Evolutionary conservation across 345 rosid species (phyloP).

Genomic region (Populus davidiana): DNA sequence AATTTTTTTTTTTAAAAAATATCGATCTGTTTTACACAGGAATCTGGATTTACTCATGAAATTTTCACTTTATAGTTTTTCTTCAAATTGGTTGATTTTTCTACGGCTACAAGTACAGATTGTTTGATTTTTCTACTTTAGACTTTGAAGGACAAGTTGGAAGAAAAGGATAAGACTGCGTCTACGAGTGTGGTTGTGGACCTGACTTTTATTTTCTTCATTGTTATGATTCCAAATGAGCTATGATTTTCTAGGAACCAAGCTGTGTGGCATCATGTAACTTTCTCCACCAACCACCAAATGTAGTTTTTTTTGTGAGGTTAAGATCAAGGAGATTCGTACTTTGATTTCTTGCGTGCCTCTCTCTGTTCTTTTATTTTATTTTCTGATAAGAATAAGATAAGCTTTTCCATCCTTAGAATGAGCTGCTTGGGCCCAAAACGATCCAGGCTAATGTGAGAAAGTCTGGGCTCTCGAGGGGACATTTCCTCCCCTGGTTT

Average conservation of each 20-base stretch:
- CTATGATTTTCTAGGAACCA: conserved; percentile 25
- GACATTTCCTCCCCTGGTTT: too few species aligned
- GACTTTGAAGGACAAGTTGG: conserved; percentile 6
- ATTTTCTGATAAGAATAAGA: background rate
- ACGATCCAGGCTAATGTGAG: too few species aligned
- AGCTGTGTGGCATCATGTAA: background rate
- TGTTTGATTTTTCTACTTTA: background rate
- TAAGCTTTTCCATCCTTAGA: background rate
- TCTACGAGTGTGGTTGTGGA: conserved; percentile 24
- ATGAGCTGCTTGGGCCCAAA: too few species aligned
- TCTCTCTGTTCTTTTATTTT: too few species aligned
- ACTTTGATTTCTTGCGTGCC: background rate
- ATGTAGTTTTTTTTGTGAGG: background rate
- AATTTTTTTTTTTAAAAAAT: too few species aligned
- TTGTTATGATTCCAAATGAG: conserved; percentile 17
- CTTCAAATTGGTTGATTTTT: too few species aligned
- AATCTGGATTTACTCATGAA: too few species aligned
- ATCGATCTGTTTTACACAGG: too few species aligned
- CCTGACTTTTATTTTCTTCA: conserved; percentile 27
- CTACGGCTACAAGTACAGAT: background rate
- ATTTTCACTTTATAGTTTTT: too few species aligned
- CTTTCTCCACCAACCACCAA: background rate
- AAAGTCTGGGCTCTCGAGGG: too few species aligned
- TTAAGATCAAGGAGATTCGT: background rate
- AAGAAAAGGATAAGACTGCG: conserved; percentile 8